phyloP scores from a whole-genome alignment of 2,329 filamentous ascomycete genomes.

The Aspergillus piperis region DNA sequence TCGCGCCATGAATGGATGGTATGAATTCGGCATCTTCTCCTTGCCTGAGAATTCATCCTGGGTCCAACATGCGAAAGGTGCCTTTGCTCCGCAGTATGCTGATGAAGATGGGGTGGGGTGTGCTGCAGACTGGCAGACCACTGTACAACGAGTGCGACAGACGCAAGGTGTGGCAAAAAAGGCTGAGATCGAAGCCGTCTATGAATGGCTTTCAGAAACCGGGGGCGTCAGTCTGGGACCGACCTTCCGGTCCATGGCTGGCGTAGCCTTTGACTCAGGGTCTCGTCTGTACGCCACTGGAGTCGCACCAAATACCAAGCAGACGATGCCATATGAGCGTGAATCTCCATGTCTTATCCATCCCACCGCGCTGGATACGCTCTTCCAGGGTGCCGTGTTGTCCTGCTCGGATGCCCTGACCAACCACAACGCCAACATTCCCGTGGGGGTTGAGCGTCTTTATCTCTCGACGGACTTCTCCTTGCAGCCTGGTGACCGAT shows the following conservation, averaged over 20 bases:
- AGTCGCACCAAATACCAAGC: conserved; percentile 17
- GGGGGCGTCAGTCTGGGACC: conserved; percentile 22
- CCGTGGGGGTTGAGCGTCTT: conserved; percentile 22
- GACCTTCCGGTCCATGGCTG: conserved; percentile 19
- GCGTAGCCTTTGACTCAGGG: conserved; percentile 16
- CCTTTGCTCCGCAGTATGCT: conserved; percentile 11
- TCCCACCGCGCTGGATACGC: conserved; percentile 23
- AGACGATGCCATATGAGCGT: conserved; percentile 19
- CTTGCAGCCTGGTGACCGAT: conserved; percentile 17
- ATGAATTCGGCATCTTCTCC: conserved; percentile 23
- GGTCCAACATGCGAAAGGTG: conserved; percentile 23
- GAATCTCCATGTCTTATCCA: conserved; percentile 22
- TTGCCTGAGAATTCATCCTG: conserved; percentile 15
- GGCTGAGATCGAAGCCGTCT: conserved; percentile 13
- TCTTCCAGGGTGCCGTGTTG: conserved; percentile 26
- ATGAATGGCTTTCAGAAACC: conserved; percentile 24
- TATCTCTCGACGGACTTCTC: conserved; percentile 21
- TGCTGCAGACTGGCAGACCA: too few species aligned
- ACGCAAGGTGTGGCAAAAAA: too few species aligned
- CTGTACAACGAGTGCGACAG: too few species aligned
- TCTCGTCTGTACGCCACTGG: conserved; percentile 19
- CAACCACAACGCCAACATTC: conserved; percentile 22
- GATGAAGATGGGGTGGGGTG: too few species aligned
- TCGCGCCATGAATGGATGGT: conserved; percentile 20
- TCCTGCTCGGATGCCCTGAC: conserved; percentile 19